These are phyloP conservation scores for Geotrichum aggregatum DNA, from an alignment of 1,139 yeast species.

Conservation along the genomic window DNA sequence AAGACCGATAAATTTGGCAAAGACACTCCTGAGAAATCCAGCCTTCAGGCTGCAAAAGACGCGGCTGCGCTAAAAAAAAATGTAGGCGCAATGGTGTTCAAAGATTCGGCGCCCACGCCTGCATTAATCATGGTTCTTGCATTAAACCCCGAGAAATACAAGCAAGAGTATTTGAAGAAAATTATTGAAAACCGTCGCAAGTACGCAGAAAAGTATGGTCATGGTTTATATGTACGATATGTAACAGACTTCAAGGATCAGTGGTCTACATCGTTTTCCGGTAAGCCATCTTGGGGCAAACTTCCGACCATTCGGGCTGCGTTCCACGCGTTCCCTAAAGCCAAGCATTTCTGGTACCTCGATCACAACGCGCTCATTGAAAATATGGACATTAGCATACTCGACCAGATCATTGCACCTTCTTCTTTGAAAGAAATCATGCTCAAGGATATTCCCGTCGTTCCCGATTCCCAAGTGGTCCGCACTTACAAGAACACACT, in stretches of 20 bases:
- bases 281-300: slow-evolving; percentile 52
- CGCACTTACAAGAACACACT: slow-evolving; percentile 61
- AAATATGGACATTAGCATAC: slow-evolving; percentile 57
- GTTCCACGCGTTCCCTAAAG: slow-evolving; percentile 78
- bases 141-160: slow-evolving; percentile 68
- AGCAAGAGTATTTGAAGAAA: slow-evolving; percentile 54
- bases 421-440: slow-evolving; percentile 52
- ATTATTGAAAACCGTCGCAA: slow-evolving; percentile 78
- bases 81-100: slow-evolving; percentile 4
- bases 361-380: slow-evolving; percentile 62
- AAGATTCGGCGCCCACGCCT: slow-evolving; percentile 5
- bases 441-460: slow-evolving; percentile 62
- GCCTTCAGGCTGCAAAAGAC: neutral
- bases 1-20: neutral
- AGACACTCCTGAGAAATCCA: neutral
- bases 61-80: neutral
- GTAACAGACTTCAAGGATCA: slow-evolving; percentile 52
- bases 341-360: slow-evolving; percentile 79
- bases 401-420: slow-evolving; percentile 54
- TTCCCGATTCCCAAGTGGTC: slow-evolving; percentile 66
- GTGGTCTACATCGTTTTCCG: slow-evolving; percentile 21
- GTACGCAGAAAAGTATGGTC: slow-evolving; percentile 70
- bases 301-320: slow-evolving; percentile 69
- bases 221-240: slow-evolving; percentile 79
- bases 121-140: slow-evolving; percentile 62